Conservation (phyloP, 208 protist genomes). For the Naegleria gruberi region DNA sequence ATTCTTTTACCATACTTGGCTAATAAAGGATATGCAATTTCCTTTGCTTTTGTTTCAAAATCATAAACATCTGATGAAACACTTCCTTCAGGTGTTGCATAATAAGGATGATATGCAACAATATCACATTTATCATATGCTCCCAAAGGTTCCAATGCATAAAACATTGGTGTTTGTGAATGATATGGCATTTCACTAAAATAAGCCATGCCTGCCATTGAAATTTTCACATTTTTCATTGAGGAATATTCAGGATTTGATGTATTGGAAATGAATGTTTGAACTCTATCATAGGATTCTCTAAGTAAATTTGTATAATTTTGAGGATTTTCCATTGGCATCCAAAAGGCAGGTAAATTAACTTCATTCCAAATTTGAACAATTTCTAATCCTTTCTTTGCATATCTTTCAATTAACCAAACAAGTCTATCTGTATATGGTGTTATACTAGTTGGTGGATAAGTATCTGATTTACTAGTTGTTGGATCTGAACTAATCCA, state of each 20-base stretch:
- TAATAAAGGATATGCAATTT: background rate
- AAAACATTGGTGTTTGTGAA: background rate
- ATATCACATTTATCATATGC: background rate
- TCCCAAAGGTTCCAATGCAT: background rate
- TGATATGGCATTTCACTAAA: background rate
- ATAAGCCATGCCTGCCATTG: background rate
- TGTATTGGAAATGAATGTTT: too few relatives aligned
- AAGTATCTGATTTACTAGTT: background rate
- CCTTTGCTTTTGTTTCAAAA: background rate
- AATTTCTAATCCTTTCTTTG: background rate
- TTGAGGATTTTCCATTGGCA: background rate
- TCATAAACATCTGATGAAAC: background rate
- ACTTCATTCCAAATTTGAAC: conserved; percentile 13
- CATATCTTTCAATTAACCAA: background rate
- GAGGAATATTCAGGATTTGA: too few relatives aligned
- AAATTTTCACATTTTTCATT: background rate
- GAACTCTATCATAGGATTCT: background rate
- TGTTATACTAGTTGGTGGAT: background rate
- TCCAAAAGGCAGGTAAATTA: background rate
- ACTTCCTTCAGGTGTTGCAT: background rate
- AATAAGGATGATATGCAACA: conserved; percentile 1
- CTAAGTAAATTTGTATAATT: background rate
- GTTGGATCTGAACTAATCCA: background rate
- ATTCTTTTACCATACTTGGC: background rate
- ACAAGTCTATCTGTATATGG: background rate